phyloP scores from a whole-genome alignment of 2,329 filamentous ascomycete genomes.

The Exserohilum rostratum region DNA sequence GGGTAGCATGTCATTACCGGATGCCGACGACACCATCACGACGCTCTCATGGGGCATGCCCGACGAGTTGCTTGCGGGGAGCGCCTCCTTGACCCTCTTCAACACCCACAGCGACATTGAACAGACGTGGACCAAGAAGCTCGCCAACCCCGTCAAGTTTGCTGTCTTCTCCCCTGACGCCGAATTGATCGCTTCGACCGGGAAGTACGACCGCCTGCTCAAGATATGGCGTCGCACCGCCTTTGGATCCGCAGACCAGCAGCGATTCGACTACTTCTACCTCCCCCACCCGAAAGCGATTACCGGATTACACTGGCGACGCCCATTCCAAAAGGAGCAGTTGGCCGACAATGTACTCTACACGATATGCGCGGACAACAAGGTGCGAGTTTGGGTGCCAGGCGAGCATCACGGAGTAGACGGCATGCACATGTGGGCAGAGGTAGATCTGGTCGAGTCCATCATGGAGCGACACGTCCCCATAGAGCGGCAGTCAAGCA shows the following conservation, averaged over 20 bases:
- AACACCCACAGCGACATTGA: conserved; percentile 58
- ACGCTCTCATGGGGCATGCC: conserved; percentile 85
- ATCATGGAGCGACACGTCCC: conserved; percentile 64
- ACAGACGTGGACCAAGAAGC: conserved; percentile 73
- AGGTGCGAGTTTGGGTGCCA: conserved; percentile 82
- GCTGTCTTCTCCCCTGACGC: conserved; percentile 86
- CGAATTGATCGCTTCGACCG: conserved; percentile 81
- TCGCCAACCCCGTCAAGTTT: conserved; percentile 75
- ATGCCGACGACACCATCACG: conserved; percentile 56
- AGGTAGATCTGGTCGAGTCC: conserved; percentile 75
- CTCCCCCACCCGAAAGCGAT: conserved; percentile 82
- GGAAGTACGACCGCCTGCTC: conserved; percentile 78
- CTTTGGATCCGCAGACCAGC: conserved; percentile 81
- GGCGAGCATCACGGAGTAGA: conserved; percentile 74
- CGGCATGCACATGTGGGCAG: conserved; percentile 78
- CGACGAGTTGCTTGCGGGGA: conserved; percentile 83
- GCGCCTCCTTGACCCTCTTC: conserved; percentile 73
- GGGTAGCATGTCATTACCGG: conserved; percentile 59
- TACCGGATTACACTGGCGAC: conserved; percentile 85
- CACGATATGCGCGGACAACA: conserved; percentile 81
- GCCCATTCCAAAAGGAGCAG: conserved; percentile 77
- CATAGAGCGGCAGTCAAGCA: conserved; percentile 47
- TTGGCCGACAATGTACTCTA: conserved; percentile 86
- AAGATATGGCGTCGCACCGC: conserved; percentile 92
- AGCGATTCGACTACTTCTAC: conserved; percentile 89